A percentile compares a stretch with the other conserved stretches of the same genome.
These are phyloP conservation scores for Begonia peltatifolia DNA, from an alignment of 306 rosid genomes.

Conservation along the genomic window DNA sequence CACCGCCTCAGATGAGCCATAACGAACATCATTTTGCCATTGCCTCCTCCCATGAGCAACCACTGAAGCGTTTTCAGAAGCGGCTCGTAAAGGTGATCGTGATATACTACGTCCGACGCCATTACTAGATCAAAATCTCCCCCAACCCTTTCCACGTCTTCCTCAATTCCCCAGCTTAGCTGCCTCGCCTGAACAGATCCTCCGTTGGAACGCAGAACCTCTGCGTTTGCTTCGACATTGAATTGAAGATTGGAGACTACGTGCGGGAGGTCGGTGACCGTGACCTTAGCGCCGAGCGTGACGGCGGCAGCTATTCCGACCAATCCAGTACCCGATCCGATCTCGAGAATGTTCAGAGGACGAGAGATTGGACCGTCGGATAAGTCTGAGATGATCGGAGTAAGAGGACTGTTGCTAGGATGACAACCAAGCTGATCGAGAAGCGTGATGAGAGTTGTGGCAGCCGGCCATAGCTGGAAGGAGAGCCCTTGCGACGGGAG, in stretches of 20 bases:
- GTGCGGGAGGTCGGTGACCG: constrained; percentile 75
- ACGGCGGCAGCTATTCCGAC: constrained; percentile 82
- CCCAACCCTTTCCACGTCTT: constrained; percentile 40
- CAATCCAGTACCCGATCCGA: constrained; percentile 91
- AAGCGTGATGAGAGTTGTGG: constrained; percentile 69
- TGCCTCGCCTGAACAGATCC: constrained; percentile 43
- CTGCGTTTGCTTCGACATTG: constrained; percentile 52
- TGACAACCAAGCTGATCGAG: constrained; percentile 43
- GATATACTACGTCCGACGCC: constrained; percentile 90
- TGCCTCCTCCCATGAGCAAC: constrained; percentile 16
- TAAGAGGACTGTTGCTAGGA: constrained; percentile 44
- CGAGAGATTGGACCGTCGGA: constrained; percentile 5
- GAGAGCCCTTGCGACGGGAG: constrained; percentile 77
- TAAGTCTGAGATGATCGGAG: constrained; percentile 21
- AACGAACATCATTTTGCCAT: constrained; percentile 31
- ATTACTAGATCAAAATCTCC: constrained; percentile 48
- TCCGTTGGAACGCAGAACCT: constrained; percentile 24
- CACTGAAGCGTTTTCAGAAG: constrained; percentile 52
- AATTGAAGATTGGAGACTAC: constrained; percentile 55
- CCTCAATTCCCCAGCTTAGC: constrained; percentile 66
- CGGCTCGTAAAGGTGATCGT: constrained; percentile 68
- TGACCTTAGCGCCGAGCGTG: constrained; percentile 49
- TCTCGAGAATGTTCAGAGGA: constrained; percentile 45
- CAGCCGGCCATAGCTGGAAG: constrained; percentile 98
- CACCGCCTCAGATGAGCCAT: constrained; percentile 89